These are phyloP conservation scores for Penicillium salamii DNA, from an alignment of 495 filamentous ascomycete species.

Conservation along the genomic window DNA sequence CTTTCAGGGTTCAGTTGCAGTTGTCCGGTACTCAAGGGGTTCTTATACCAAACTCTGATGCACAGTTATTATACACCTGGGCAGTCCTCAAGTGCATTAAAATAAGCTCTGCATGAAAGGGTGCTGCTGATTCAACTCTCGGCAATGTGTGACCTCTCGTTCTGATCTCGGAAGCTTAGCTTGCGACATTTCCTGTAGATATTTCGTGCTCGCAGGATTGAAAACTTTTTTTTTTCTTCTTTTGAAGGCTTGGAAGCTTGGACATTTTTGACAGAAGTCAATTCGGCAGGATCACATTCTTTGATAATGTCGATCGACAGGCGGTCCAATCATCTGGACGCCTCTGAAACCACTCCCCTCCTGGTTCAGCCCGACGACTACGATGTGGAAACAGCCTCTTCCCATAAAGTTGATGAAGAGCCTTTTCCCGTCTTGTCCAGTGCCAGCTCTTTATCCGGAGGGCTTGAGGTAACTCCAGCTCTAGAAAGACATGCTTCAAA, in stretches of 20 bases:
- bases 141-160: not conserved
- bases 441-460: conserved; percentile 30
- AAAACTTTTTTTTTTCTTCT: not conserved
- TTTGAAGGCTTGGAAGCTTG: not conserved
- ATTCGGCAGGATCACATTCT: not conserved
- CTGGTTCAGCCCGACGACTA: conserved; percentile 6
- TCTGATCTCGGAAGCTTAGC: not conserved
- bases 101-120: not conserved
- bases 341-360: conserved; percentile 22
- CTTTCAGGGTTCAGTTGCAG: too few relatives aligned
- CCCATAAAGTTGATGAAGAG: conserved; percentile 22
- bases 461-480: conserved; percentile 28
- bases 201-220: not conserved
- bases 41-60: too few relatives aligned
- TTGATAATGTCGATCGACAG: not conserved
- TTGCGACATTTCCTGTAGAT: not conserved
- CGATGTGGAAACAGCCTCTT: conserved; percentile 20
- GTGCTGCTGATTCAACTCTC: not conserved
- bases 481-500: conserved; percentile 25
- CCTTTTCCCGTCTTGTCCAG: conserved; percentile 21
- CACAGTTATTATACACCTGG: too few relatives aligned
- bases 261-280: too few relatives aligned
- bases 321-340: not conserved
- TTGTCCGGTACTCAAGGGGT: too few relatives aligned
- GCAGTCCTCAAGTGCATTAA: not conserved